These are phyloP conservation scores for Salvia splendens DNA, from an alignment of 257 asterid species.

Conservation along the genomic window DNA sequence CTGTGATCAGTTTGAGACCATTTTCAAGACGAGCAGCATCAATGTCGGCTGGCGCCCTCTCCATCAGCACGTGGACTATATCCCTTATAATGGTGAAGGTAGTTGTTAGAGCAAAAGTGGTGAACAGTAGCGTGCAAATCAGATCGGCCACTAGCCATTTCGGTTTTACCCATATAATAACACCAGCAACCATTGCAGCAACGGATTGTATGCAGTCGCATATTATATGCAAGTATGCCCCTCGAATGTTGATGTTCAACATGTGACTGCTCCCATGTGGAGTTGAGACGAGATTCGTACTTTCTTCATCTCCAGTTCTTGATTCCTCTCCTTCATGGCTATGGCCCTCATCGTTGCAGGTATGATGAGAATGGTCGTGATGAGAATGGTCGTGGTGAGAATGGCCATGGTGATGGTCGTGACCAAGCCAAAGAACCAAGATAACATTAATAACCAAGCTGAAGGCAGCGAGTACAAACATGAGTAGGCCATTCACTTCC, in stretches of 20 bases:
- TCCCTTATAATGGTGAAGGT: conserved; percentile 64
- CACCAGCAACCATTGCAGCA: conserved; percentile 86
- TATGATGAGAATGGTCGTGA: conserved; percentile 10
- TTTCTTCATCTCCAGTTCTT: conserved; percentile 35
- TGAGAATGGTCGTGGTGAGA: conserved; percentile 33
- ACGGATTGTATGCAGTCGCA: conserved; percentile 68
- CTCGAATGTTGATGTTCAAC: conserved; percentile 67
- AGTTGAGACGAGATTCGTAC: conserved; percentile 37
- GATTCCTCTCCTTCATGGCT: conserved; percentile 40
- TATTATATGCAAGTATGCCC: conserved; percentile 75
- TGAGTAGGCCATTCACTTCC: conserved; percentile 62
- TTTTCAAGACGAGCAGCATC: conserved; percentile 49
- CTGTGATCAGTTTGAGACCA: conserved; percentile 51
- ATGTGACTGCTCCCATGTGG: conserved; percentile 31
- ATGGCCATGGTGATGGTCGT: conserved; percentile 62
- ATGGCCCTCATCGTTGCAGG: conserved; percentile 12
- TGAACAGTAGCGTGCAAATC: conserved; percentile 61
- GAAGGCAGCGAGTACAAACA: conserved; percentile 71
- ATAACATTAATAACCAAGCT: conserved; percentile 65
- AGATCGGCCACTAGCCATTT: conserved; percentile 72
- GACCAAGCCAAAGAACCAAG: conserved; percentile 71
- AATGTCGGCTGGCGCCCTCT: conserved; percentile 63
- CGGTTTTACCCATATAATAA: conserved; percentile 71
- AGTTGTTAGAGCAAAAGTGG: conserved; percentile 50
- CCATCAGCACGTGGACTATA: conserved; percentile 59